Evolutionary conservation across 2,329 filamentous ascomycete species (phyloP).

Genomic region (Onygenales sp.): DNA sequence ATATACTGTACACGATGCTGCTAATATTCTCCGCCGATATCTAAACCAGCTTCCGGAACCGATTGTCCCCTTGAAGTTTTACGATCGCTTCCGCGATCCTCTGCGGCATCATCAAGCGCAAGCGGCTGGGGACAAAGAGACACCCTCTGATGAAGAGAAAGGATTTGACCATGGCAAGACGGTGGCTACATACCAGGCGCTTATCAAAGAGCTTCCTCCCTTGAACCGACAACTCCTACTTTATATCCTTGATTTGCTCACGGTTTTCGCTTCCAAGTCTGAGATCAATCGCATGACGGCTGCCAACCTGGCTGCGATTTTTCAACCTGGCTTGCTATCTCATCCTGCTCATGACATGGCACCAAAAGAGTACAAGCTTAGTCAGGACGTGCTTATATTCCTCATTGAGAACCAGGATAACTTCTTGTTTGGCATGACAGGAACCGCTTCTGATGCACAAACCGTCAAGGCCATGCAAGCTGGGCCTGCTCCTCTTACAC

Average conservation of each 20-base stretch:
- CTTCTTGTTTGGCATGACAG: conserved; percentile 96
- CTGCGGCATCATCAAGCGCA: conserved; percentile 61
- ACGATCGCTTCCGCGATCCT: conserved; percentile 82
- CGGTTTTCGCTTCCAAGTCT: conserved; percentile 93
- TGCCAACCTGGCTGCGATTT: conserved; percentile 89
- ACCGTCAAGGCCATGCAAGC: conserved; percentile 61
- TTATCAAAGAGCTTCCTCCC: conserved; percentile 88
- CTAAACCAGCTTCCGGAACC: conserved; percentile 94
- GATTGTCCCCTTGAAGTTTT: conserved; percentile 88
- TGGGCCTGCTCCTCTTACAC: conserved; percentile 40
- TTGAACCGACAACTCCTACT: conserved; percentile 88
- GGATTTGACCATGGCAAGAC: conserved; percentile 65
- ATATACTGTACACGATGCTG: conserved; percentile 96
- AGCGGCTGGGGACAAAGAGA: conserved; percentile 59
- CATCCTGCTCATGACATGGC: conserved; percentile 94
- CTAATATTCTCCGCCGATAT: conserved; percentile 90
- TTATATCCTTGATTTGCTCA: conserved; percentile 90
- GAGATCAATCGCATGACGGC: conserved; percentile 97
- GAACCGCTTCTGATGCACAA: conserved; percentile 89
- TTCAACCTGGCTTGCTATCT: conserved; percentile 91
- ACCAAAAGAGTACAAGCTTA: conserved; percentile 84
- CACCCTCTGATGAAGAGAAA: conserved; percentile 57
- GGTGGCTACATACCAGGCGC: conserved; percentile 72
- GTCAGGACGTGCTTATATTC: conserved; percentile 95
- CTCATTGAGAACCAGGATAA: conserved; percentile 97